These are phyloP conservation scores for Heterobasidion parviporum DNA, from an alignment of 1,284 basidiomycete genomes.

Conservation along the genomic window DNA sequence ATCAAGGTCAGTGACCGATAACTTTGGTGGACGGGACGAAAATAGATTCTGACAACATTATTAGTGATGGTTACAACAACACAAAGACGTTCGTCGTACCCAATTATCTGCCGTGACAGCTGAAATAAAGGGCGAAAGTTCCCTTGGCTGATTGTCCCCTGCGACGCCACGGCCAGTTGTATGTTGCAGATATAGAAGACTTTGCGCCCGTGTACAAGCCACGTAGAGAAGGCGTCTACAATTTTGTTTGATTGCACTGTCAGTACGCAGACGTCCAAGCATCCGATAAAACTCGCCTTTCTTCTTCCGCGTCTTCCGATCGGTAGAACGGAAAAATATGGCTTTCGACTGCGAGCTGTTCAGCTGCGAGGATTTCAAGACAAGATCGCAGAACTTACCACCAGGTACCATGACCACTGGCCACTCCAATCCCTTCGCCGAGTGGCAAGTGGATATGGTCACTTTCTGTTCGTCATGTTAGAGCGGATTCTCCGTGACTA, in stretches of 20 bases:
- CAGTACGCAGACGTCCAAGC: not conserved
- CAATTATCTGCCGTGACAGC: conserved; percentile 24
- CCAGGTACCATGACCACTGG: conserved; percentile 78
- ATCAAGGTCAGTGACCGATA: not conserved
- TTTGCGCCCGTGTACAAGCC: conserved; percentile 84
- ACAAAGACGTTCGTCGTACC: not conserved
- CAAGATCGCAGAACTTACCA: conserved; percentile 27
- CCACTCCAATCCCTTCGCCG: conserved; percentile 92
- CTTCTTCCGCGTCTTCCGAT: conserved; percentile 75
- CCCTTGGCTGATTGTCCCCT: conserved; percentile 34
- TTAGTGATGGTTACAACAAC: not conserved
- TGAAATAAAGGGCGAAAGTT: conserved; percentile 41
- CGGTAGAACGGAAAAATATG: conserved; percentile 78
- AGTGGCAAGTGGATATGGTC: conserved; percentile 82
- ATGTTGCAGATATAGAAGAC: conserved; percentile 60
- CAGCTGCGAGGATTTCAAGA: not conserved
- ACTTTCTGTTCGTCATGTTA: conserved; percentile 53
- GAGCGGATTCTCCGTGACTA: not conserved
- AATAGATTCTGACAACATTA: not conserved
- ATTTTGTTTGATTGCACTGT: conserved; percentile 35
- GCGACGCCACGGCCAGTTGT: conserved; percentile 40
- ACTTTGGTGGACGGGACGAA: not conserved
- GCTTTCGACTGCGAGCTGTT: conserved; percentile 49
- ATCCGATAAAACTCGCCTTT: conserved; percentile 43
- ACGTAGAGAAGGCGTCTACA: conserved; percentile 61